These are phyloP conservation scores for Trametes cubensis DNA, from an alignment of 768 basidiomycete species.

Conservation along the genomic window DNA sequence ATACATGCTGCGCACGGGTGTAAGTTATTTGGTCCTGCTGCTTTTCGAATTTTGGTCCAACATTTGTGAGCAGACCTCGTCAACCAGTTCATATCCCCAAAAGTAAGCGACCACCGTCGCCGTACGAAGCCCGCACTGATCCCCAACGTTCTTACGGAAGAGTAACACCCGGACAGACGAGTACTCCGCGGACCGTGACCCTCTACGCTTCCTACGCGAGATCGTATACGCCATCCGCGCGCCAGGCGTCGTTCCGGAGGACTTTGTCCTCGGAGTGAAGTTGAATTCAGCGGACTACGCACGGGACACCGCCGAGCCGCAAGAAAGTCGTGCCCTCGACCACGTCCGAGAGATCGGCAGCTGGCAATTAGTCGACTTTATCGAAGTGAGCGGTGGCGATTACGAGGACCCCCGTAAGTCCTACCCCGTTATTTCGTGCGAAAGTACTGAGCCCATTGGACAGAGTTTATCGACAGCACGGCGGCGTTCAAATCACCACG, in stretches of 20 bases:
- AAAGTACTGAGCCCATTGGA: not conserved
- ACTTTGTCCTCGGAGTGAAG: conserved; percentile 80
- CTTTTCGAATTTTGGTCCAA: not conserved
- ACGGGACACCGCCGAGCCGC: conserved; percentile 27
- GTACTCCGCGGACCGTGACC: conserved; percentile 51
- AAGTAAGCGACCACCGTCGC: conserved; percentile 44
- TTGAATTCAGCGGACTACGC: conserved; percentile 80
- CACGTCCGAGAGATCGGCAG: conserved; percentile 62
- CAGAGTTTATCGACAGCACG: conserved; percentile 35
- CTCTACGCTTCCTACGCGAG: conserved; percentile 58
- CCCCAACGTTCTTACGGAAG: conserved; percentile 30
- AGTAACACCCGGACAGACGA: conserved; percentile 60
- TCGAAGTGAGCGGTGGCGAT: conserved; percentile 87
- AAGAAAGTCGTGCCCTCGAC: conserved; percentile 51
- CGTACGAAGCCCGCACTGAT: not conserved
- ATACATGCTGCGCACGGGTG: conserved; percentile 87
- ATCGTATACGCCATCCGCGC: conserved; percentile 60
- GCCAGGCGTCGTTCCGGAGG: conserved; percentile 42
- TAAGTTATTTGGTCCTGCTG: conserved; percentile 41
- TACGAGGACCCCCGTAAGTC: conserved; percentile 75
- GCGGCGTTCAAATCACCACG: conserved; percentile 42
- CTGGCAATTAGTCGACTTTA: conserved; percentile 75
- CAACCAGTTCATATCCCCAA: conserved; percentile 75
- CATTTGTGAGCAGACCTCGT: conserved; percentile 60
- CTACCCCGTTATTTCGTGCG: not conserved